Base-by-base conservation (phyloP, 140 eudicot species). In the Erigeron philadelphicus region DNA sequence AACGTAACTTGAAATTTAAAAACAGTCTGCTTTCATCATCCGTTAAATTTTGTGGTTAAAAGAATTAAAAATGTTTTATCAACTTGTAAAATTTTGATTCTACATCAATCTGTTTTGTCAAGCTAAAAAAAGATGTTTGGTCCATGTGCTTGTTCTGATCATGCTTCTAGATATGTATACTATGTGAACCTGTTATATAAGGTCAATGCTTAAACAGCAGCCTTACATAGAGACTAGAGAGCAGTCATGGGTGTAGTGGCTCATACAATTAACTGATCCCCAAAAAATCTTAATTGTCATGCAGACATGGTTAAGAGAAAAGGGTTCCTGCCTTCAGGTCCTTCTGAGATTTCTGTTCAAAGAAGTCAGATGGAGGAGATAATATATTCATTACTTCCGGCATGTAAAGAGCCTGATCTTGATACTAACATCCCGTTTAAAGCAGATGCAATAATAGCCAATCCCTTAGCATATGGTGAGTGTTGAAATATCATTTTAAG, bases 221-320 rank as follows among this genome's bases (percentile, higher is more conserved):
- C 18, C 73, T 53, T 53, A 49, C 10, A 3, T 57, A 59, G 74
- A 7, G 12, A 21, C 1, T 57, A 59, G 74, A 7, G 12, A 21
- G 70, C 52, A 54, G 57, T 13, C 48, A 18, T 41, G 9, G 18
- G 44, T 53, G 57, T 11, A 13, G 38, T 13, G 58, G 11, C 56
- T 43, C 18, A 46, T 3, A 25, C 38, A 2, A 13, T 54, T 38
- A 16, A 61, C 66, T 75, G 17, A 9, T 53, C 55, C 25, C 41
- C 21, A n/a, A n/a, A n/a, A n/a, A n/a, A n/a, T n/a, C n/a, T n/a
- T n/a, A n/a, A n/a, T 60, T 62, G 25, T 38, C 11, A 16, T 73
- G 78, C 83, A 90, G 97, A 83, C 59, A 88, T 90, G 97, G 96
- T 90, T n/a, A 90, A 90, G 71, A 90, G 87, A 89, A 90, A 90